Conservation (phyloP, 495 filamentous ascomycete species). For the Astrothelium subdiscretum region DNA sequence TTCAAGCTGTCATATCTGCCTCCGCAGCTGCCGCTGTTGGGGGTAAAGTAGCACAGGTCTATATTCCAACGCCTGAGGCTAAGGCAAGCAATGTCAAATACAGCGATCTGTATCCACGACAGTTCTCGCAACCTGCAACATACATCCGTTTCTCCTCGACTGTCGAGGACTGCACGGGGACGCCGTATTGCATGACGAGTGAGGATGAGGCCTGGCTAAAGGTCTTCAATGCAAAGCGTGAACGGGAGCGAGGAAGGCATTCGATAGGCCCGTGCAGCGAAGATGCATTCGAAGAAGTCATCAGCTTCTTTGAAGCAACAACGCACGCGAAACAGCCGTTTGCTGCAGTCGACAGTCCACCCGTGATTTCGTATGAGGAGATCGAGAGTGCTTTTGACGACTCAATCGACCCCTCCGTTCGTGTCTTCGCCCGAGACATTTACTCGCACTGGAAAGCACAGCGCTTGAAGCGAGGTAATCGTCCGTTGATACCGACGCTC, state of each 20-base stretch:
- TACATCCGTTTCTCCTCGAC: conserved; percentile 98
- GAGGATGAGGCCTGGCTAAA: conserved; percentile 81
- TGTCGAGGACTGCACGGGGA: conserved; percentile 83
- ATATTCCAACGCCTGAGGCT: conserved; percentile 83
- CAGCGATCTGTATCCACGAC: conserved; percentile 71
- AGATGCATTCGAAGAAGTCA: conserved; percentile 83
- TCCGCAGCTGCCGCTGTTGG: conserved; percentile 51
- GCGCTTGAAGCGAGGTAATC: conserved; percentile 53
- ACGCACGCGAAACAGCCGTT: conserved; percentile 70
- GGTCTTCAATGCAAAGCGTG: conserved; percentile 60
- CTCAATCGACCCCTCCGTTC: conserved; percentile 50
- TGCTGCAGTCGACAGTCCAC: conserved; percentile 73
- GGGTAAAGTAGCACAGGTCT: conserved; percentile 58
- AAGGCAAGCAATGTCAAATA: conserved; percentile 59
- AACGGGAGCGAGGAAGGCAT: conserved; percentile 29
- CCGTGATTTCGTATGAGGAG: conserved; percentile 66
- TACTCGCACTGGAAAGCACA: conserved; percentile 83
- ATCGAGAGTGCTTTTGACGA: conserved; percentile 71
- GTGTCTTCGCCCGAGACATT: conserved; percentile 68
- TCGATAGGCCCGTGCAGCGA: conserved; percentile 60
- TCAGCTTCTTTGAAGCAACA: conserved; percentile 89
- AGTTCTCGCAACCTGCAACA: conserved; percentile 71
- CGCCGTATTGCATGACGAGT: conserved; percentile 82
- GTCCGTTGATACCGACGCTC: conserved; percentile 56
- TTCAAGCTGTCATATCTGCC: conserved; percentile 81